These are phyloP conservation scores for Corymbia maculata DNA, from an alignment of 345 rosid species.

Conservation along the genomic window DNA sequence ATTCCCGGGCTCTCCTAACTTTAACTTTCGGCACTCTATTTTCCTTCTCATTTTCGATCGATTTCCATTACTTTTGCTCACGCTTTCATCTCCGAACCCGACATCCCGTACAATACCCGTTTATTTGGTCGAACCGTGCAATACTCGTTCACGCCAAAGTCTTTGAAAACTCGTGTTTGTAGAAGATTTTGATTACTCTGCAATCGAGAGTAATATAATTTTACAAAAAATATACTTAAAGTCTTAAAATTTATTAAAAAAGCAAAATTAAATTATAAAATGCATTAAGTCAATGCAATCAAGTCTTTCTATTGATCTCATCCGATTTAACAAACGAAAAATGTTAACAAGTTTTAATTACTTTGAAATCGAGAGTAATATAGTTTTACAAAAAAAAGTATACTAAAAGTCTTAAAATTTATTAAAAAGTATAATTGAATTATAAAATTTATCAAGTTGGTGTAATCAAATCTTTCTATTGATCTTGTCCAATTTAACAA, in stretches of 20 bases:
- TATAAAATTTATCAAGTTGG: too few species aligned
- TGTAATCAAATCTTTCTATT: too few species aligned
- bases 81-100: not conserved
- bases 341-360: not conserved
- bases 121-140: too few species aligned
- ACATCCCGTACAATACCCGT: not conserved
- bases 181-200: not conserved
- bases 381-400: too few species aligned
- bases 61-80: not conserved
- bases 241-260: not conserved
- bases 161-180: not conserved
- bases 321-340: not conserved
- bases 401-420: too few species aligned
- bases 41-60: not conserved
- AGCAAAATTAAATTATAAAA: accelerated
- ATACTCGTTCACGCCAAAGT: not conserved
- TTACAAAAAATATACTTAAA: accelerated
- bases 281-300: not conserved
- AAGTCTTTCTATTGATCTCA: not conserved
- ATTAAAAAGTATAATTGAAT: too few species aligned
- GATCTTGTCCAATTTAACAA: too few species aligned
- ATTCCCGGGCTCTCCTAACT: not conserved
- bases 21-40: not conserved
- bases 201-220: not conserved
- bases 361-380: too few species aligned